Conservation (phyloP, 768 basidiomycete genomes). For the Leucocoprinus leucothites region DNA sequence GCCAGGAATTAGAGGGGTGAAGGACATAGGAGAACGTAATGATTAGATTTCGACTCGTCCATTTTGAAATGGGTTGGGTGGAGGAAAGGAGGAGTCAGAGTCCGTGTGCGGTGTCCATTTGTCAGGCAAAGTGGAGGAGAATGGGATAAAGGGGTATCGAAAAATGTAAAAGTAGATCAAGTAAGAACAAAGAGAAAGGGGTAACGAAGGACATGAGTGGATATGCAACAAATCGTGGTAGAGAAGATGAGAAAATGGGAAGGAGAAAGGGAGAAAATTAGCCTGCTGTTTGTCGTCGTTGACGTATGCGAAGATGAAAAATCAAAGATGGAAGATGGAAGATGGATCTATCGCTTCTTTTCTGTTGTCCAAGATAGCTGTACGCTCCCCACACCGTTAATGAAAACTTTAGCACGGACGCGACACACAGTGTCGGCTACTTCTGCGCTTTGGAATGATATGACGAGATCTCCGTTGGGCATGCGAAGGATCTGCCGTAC, state of each 20-base stretch:
- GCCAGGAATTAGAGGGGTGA: background rate
- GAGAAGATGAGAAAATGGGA: background rate
- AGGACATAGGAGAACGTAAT: no score
- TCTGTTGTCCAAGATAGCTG: slow-evolving; percentile 73
- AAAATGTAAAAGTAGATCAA: background rate
- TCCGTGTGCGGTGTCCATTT: no score
- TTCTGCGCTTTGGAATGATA: slow-evolving; percentile 70
- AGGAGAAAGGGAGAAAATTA: background rate
- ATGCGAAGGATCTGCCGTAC: slow-evolving; percentile 67
- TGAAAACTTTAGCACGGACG: slow-evolving; percentile 70
- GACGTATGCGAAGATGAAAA: background rate
- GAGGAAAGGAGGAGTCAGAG: no score
- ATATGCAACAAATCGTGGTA: background rate
- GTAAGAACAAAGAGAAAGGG: background rate
- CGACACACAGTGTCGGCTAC: slow-evolving; percentile 85
- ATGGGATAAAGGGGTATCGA: no score
- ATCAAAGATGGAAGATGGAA: background rate
- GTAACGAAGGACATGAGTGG: background rate
- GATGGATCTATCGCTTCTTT: slow-evolving; percentile 32
- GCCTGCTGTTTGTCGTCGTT: background rate
- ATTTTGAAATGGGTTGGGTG: no score
- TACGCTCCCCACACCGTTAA: slow-evolving; percentile 75
- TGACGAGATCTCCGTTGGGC: slow-evolving; percentile 76
- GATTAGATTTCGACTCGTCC: no score
- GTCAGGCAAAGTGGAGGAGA: no score